Percentiles rank a stretch among this genome's conserved stretches.
Conservation (phyloP, 805 yeast genomes). For the Metschnikowia cerradonensis region DNA sequence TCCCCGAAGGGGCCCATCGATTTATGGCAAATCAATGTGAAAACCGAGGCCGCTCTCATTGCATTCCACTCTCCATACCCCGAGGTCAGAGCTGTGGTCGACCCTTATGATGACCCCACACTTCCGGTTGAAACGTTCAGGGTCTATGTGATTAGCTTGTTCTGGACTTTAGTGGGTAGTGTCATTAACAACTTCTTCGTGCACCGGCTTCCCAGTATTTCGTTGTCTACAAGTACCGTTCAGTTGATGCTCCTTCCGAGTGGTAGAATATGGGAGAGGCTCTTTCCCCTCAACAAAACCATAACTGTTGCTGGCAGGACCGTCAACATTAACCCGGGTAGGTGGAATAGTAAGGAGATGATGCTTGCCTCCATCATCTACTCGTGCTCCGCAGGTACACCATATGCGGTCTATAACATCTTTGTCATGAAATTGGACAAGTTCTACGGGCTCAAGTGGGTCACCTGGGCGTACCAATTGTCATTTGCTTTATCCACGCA, state of each 20-base stretch:
- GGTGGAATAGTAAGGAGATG: slow-evolving; percentile 44
- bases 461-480: slow-evolving; percentile 49
- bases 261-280: slow-evolving; percentile 38
- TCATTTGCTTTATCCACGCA: slow-evolving; percentile 52
- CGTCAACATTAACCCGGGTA: slow-evolving; percentile 37
- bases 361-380: slow-evolving; percentile 43
- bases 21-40: slow-evolving; percentile 30
- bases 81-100: slow-evolving; percentile 64
- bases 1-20: not conserved
- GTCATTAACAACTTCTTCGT: slow-evolving; percentile 55
- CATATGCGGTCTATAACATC: slow-evolving; percentile 40
- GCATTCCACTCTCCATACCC: slow-evolving; percentile 55
- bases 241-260: slow-evolving; percentile 38
- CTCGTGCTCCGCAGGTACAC: slow-evolving; percentile 40
- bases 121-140: slow-evolving; percentile 51
- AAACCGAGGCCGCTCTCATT: slow-evolving; percentile 41
- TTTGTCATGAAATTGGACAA: slow-evolving; percentile 41
- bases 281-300: slow-evolving; percentile 23
- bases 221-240: slow-evolving; percentile 37
- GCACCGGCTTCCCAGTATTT: slow-evolving; percentile 50
- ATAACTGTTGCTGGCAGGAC: slow-evolving; percentile 21
- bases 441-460: slow-evolving; percentile 43
- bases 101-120: slow-evolving; percentile 49
- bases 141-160: slow-evolving; percentile 49
- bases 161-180: slow-evolving; percentile 52